Base-by-base conservation (phyloP, 805 yeast species). In the Candida methanosorbosa region DNA sequence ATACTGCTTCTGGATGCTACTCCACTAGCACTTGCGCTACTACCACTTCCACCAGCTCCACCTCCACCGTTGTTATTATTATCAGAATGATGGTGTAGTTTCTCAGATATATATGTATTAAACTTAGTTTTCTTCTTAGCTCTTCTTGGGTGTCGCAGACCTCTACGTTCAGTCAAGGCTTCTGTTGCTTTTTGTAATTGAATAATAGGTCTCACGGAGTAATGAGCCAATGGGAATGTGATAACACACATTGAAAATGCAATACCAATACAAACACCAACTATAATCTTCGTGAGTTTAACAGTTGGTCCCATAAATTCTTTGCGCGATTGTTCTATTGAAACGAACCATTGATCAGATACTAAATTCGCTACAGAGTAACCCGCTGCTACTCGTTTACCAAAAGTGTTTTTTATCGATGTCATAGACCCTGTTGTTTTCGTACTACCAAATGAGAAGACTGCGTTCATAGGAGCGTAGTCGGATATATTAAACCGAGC, bases 221-320 rank as follows among this genome's bases (percentile, higher is more conserved):
- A 81, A 39, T 83, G 86, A 0, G 95, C 86, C 35, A 87, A 56
- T 5, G 92, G 88, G 52, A 86, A 72, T 1, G 95, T 84, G n/a
- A 83, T 52, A 1, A 83, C 40, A 43, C 83, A 75, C 65, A 85
- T 75, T 41, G 81, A 70, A 1, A 64, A 83, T 4, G 92, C 92
- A 16, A 82, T 74, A 1, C 83, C 94, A 26, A 87, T 62, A 18
- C 83, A 85, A 1, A 83, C 79, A 5, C 92, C 94, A 30, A 78
- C 68, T 39, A 84, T 79, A 33, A 87, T 80, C 42, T 74, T 73
- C 2, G 78, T 68, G 27, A 87, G 57, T 41, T 68, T 70, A 3
- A 42, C 59, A 5, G 80, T 68, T 0, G 95, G 92, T 3, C 64
- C 71, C 52, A 74, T 61, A 52, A 86, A 84, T 2, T 57, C 68